phyloP scores from a whole-genome alignment of 2,329 filamentous ascomycete genomes.

The Penicillium sp. region DNA sequence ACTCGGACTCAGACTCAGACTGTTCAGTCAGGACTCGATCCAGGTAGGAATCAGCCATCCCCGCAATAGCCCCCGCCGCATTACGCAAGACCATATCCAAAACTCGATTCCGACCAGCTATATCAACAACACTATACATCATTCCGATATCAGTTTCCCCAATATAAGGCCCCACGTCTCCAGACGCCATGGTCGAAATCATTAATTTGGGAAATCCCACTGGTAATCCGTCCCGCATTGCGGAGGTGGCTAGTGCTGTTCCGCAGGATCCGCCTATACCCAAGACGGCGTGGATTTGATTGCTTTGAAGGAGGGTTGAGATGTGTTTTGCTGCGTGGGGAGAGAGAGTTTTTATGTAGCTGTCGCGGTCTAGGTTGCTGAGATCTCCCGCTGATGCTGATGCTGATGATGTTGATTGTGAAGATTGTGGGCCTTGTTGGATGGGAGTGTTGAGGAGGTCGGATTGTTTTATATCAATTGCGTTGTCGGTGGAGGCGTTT shows the following conservation, averaged over 20 bases:
- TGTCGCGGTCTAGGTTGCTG: conserved; percentile 52
- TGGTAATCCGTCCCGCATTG: conserved; percentile 65
- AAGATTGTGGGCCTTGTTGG: not conserved
- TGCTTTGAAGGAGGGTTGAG: conserved; percentile 40
- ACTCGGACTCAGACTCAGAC: not conserved
- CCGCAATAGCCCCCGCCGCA: conserved; percentile 64
- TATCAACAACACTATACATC: conserved; percentile 73
- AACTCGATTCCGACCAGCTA: conserved; percentile 67
- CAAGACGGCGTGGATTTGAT: conserved; percentile 60
- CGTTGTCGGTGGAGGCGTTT: conserved; percentile 43
- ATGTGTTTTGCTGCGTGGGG: conserved; percentile 51
- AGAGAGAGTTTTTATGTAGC: conserved; percentile 63
- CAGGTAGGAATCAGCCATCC: conserved; percentile 60
- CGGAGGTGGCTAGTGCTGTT: conserved; percentile 62
- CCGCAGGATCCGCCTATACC: conserved; percentile 66
- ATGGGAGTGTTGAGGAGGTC: conserved; percentile 40
- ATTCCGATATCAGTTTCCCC: conserved; percentile 71
- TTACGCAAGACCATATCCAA: conserved; percentile 64
- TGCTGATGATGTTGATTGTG: conserved; percentile 25
- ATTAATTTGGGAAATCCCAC: conserved; percentile 72
- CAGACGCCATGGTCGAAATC: conserved; percentile 70
- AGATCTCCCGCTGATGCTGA: conserved; percentile 30
- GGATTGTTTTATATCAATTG: conserved; percentile 54
- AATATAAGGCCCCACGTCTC: conserved; percentile 67
- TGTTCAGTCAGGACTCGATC: too few species aligned